phyloP scores from a whole-genome alignment of 192 early-diverging fungal genomes.

The Diversispora epigaea region DNA sequence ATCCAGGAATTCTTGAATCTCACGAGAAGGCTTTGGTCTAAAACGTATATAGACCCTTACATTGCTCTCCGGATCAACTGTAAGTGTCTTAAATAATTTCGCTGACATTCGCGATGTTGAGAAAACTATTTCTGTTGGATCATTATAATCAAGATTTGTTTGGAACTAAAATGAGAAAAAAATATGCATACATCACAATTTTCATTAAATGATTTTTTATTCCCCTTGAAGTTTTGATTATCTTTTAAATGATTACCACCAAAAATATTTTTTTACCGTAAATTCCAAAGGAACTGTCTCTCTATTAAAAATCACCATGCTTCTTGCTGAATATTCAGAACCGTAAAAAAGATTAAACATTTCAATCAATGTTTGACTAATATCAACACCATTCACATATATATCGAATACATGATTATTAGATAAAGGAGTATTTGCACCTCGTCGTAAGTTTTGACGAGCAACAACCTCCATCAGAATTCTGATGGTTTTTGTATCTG shows the following conservation, averaged over 20 bases:
- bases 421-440: conserved; percentile 34
- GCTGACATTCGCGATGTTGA: conserved; percentile 70
- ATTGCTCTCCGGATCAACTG: conserved; percentile 62
- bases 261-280: conserved; percentile 44
- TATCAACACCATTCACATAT: conserved; percentile 63
- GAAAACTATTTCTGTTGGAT: conserved; percentile 71
- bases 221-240: not conserved
- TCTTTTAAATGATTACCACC: not conserved
- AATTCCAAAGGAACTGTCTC: conserved; percentile 77
- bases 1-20: conserved; percentile 46
- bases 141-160: conserved; percentile 60
- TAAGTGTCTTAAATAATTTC: conserved; percentile 70
- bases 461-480: conserved; percentile 67
- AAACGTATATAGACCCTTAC: conserved; percentile 70
- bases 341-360: conserved; percentile 75
- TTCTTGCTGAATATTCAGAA: conserved; percentile 67
- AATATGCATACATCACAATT: not conserved
- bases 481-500: conserved; percentile 71
- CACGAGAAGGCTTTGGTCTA: conserved; percentile 48
- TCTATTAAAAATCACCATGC: conserved; percentile 72
- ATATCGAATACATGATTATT: conserved; percentile 74
- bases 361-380: conserved; percentile 52
- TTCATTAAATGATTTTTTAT: too few relatives aligned
- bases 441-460: conserved; percentile 48
- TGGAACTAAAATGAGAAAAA: conserved; percentile 45